Percentiles rank a stretch among this genome's conserved stretches.
phyloP scores from a whole-genome alignment of 2,329 filamentous ascomycete species.

The Chaetomium globosum region DNA sequence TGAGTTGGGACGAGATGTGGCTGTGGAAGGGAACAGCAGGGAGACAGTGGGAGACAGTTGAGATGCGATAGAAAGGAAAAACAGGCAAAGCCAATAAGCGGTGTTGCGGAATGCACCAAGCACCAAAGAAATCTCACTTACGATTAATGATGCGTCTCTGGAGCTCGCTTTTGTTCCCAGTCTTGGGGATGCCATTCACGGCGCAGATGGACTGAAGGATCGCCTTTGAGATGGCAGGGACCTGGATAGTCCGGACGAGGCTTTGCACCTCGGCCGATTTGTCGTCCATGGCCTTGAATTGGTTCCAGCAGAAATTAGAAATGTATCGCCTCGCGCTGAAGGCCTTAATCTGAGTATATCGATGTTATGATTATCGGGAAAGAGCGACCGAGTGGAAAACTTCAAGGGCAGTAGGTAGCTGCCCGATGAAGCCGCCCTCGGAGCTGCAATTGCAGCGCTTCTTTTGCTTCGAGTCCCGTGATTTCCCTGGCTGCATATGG shows the following conservation, averaged over 20 bases:
- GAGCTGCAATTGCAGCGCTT: conserved; percentile 3
- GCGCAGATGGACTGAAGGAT: conserved; percentile 78
- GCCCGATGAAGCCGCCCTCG: conserved; percentile 11
- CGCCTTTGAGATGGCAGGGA: conserved; percentile 54
- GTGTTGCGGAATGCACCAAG: background rate
- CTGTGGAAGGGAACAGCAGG: conserved; percentile 5
- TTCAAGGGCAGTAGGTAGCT: conserved; percentile 5
- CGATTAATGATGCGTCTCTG: conserved; percentile 76
- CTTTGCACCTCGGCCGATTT: conserved; percentile 47
- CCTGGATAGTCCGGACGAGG: conserved; percentile 51
- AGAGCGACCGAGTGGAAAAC: conserved; percentile 16
- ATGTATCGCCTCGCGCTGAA: background rate
- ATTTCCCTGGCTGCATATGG: background rate
- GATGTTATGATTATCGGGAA: conserved; percentile 8
- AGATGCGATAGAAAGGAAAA: background rate
- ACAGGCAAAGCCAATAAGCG: background rate
- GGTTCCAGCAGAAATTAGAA: background rate
- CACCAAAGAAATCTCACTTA: conserved; percentile 54
- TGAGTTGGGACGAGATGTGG: background rate
- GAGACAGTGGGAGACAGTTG: background rate
- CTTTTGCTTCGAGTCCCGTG: conserved; percentile 8
- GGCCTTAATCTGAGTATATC: background rate
- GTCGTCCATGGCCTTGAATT: conserved; percentile 26
- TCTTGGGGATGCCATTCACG: conserved; percentile 72
- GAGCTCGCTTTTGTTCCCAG: conserved; percentile 81